Conservation (phyloP, 768 basidiomycete genomes). For the Phanerochaete carnosa region DNA sequence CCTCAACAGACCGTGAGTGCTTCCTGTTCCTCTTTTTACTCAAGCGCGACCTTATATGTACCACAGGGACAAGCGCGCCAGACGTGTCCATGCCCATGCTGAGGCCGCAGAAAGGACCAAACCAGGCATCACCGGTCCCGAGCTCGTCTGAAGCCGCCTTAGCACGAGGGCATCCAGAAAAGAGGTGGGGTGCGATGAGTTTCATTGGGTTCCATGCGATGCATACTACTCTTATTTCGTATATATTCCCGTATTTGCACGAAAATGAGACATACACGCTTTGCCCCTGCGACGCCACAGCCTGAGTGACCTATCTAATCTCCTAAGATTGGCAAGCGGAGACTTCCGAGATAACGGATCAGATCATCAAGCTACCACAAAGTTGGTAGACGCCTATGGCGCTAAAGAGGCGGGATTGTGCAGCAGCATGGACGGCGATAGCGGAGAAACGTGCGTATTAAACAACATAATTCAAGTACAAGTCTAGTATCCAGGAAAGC, state of each 20-base stretch:
- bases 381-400: neutral
- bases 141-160: slow-evolving; percentile 4
- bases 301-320: neutral
- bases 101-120: slow-evolving; percentile 9
- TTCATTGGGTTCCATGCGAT: neutral
- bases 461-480: neutral
- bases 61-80: slow-evolving; percentile 2
- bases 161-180: neutral
- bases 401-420: no score
- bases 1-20: slow-evolving; percentile 40
- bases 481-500: neutral
- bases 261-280: neutral
- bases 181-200: neutral
- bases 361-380: neutral
- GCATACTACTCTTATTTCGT: no score
- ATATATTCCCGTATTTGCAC: no score
- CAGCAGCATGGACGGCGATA: neutral
- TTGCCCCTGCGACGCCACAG: neutral
- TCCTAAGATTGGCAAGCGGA: neutral
- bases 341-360: neutral
- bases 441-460: neutral
- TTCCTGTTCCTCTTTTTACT: neutral
- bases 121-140: slow-evolving; percentile 9
- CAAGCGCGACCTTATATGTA: no score
- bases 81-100: slow-evolving; percentile 8